A percentile compares a stretch with the other conserved stretches of the same genome.
Evolutionary conservation across 495 filamentous ascomycete genomes (phyloP).

Genomic region (Letharia columbiana): DNA sequence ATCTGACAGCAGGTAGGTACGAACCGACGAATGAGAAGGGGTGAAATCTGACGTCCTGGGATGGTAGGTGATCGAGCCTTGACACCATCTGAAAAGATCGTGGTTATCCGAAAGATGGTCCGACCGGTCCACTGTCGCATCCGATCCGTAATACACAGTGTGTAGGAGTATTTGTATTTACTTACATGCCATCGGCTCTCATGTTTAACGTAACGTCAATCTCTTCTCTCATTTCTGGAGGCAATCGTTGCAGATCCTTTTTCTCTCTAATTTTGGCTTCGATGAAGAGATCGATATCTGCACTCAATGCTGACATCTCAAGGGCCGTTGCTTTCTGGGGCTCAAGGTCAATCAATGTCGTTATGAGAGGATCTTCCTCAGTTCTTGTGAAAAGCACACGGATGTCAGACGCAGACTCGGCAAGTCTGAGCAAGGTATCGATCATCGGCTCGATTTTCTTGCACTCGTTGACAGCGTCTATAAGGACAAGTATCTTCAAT

Average conservation of each 20-base stretch:
- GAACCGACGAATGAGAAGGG: not conserved
- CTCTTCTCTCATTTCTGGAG: not conserved
- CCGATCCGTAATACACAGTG: not conserved
- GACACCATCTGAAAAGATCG: not conserved
- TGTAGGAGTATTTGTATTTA: not conserved
- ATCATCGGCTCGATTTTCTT: not conserved
- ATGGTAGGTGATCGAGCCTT: conserved; percentile 1
- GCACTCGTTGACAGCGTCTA: conserved; percentile 1
- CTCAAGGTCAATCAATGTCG: not conserved
- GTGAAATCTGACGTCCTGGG: not conserved
- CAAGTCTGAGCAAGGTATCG: not conserved
- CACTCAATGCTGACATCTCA: not conserved
- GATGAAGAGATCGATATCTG: conserved; percentile 1
- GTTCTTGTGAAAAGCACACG: not conserved
- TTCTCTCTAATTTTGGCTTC: not conserved
- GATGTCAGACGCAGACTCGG: not conserved
- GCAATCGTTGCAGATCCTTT: not conserved
- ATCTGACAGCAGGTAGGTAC: conserved; percentile 1
- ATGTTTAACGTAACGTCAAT: not conserved
- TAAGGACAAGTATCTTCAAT: not conserved
- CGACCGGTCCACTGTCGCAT: not conserved
- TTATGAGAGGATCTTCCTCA: not conserved
- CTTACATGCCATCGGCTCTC: conserved; percentile 2
- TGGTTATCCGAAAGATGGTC: not conserved
- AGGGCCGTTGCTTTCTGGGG: not conserved